Base-by-base conservation (phyloP, 2,329 filamentous ascomycete species). In the Colletotrichum tropicicola region DNA sequence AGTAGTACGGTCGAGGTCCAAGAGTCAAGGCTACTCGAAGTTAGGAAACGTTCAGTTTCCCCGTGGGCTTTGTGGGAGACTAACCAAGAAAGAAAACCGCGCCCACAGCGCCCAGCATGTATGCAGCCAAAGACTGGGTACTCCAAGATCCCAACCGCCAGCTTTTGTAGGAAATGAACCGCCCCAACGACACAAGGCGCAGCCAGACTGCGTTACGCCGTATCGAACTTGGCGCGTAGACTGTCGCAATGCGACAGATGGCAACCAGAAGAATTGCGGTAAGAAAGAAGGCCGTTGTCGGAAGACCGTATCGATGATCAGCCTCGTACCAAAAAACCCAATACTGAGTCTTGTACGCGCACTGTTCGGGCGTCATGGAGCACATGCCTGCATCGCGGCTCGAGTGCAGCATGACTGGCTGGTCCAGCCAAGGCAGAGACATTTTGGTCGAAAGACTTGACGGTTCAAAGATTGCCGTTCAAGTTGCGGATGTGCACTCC, bases 1-100 rank as follows among this genome's bases (percentile, higher is more conserved):
- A 87, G 76, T 87, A 88, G 72, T 87, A 88, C 0, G 85, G 85
- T 25, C 77, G 71, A 0, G 85, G 83, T 1, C 77, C 81, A 1
- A 85, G 74, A 0, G 79, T 80, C 80, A 85, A 80, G n/a, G 53
- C 53, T n/a, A n/a, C n/a, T 62, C 17, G 4, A 17, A 45, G 30
- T 56, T 41, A 56, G 23, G 7, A 21, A 44, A 6, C 7, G 5
- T 15, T 15, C 27, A 2, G 27, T 15, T 9, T 19, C 4, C 8
- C 17, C 1, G 2, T 10, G 12, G 15, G 19, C 12, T 15, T 15
- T 13, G 19, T 12, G 2, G 9, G n/a, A 7, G n/a, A 30, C 15
- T 3, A 45, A 63, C 73, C 80, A 79, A 53, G 19, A 70, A 85
- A 86, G 75, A 81, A 86, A 35, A 81, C 69, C 3, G 74, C 68